Conservation (phyloP, 176 grass and related monocot species). For the Hordeum marinum region DNA sequence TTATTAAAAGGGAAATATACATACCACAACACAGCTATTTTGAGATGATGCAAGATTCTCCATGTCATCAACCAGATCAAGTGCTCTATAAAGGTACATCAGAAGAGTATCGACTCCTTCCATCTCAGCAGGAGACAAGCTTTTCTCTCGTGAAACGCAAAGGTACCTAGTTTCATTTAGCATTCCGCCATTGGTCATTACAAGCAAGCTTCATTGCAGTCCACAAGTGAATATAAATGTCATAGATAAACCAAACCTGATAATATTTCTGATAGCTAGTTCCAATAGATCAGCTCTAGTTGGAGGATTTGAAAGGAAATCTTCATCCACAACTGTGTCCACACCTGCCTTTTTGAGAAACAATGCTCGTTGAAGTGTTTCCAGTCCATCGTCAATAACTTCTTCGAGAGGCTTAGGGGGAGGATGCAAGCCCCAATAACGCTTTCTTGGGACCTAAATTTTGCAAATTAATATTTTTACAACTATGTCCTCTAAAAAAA, state of each 20-base stretch:
- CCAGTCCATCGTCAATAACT: constrained; percentile 87
- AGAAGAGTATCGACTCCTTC: constrained; percentile 98
- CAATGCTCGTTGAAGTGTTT: constrained; percentile 71
- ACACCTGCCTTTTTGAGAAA: constrained; percentile 92
- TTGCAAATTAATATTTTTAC: not conserved
- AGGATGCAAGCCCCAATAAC: constrained; percentile 93
- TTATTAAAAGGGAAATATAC: constrained; percentile 12
- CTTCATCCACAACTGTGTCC: constrained; percentile 79
- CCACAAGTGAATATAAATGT: constrained; percentile 27
- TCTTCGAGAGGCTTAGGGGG: constrained; percentile 93
- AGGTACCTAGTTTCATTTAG: constrained; percentile 66
- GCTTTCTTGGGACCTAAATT: constrained; percentile 83
- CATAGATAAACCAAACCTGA: constrained; percentile 52
- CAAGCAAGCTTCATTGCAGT: constrained; percentile 17
- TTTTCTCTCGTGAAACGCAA: constrained; percentile 52
- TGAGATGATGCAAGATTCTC: constrained; percentile 92
- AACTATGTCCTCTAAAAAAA: not conserved
- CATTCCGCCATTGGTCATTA: not conserved
- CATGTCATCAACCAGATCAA: constrained; percentile 95
- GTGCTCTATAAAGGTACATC: constrained; percentile 98
- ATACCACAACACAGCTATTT: constrained; percentile 90
- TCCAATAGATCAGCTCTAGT: constrained; percentile 74
- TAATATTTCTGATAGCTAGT: constrained; percentile 85
- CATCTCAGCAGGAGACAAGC: constrained; percentile 60
- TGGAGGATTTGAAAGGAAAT: constrained; percentile 89